Evolutionary conservation across 179 eudicot genomes (phyloP), one percentile per base, ranked within the genome.

Genomic region (Dionaea muscipula): DNA sequence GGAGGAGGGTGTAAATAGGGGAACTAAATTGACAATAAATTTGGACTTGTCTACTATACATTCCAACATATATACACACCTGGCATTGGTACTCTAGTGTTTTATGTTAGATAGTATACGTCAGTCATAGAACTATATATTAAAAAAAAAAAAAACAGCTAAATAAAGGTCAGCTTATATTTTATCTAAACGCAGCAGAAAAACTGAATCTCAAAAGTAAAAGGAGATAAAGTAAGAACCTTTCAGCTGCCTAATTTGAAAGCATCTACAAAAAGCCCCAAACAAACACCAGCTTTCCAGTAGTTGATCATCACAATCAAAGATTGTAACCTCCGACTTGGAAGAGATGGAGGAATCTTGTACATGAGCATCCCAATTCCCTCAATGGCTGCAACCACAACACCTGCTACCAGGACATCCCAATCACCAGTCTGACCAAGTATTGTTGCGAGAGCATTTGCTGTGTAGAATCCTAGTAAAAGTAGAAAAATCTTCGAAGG

Each of bases 241-340:
- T 26, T 56, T 18, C 35, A 84, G 74, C 93, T 86, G 36, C 98
- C 98, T 51, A 87, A 63, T 56, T 91, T 91, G 71, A 91, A 91
- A 66, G 98, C 98, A 76, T 91, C 98, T 55, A 91, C 98, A 72
- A 84, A 91, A 22, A 91, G 95, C 22, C 98, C 98, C 65, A 91
- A 71, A 70, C 91, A 82, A 78, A 91, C 84, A 62, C 98, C 96
- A 24, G 98, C 98, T 72, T 91, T 91, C 98, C 98, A 91, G 62
- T 76, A 84, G 53, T 91, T 91, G 39, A 91, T 51, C 78, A 91
- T 61, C n/a, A 68, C 82, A 53, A 87, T 68, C 45, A 88, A 64
- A 47, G 86, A 75, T 70, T 84, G 84, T 59, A 78, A 59, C 68
- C 89, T 70, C 55, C 72, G 56, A 16, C 60, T 80, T 4, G 75